Percentiles rank a stretch among this genome's conserved stretches.
Evolutionary conservation across 2,329 filamentous ascomycete species (phyloP).

Genomic region (Colletotrichum viniferum): DNA sequence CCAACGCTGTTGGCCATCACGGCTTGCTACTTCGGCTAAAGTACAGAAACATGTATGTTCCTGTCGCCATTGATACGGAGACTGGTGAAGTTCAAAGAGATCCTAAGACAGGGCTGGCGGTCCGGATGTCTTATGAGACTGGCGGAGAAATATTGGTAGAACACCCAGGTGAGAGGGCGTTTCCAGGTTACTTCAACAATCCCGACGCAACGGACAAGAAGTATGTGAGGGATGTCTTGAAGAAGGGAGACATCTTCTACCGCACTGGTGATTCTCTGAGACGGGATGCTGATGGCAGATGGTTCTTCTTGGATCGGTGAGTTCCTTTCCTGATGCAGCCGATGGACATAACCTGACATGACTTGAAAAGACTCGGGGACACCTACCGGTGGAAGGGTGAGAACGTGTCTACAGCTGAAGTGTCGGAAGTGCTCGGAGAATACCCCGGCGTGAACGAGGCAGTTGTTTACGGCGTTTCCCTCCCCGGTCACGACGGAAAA

Average conservation of each 20-base stretch:
- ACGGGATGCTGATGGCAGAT: slow-evolving; percentile 65
- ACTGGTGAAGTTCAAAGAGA: slow-evolving; percentile 71
- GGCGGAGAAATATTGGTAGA: slow-evolving; percentile 79
- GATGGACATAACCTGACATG: background rate
- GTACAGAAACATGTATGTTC: slow-evolving; percentile 61
- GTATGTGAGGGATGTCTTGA: slow-evolving; percentile 66
- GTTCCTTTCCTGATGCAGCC: background rate
- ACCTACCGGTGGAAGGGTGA: slow-evolving; percentile 79
- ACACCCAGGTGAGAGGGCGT: slow-evolving; percentile 60
- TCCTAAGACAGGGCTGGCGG: slow-evolving; percentile 70
- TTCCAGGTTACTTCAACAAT: slow-evolving; percentile 74
- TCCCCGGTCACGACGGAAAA: slow-evolving; percentile 71
- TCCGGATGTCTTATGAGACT: slow-evolving; percentile 64
- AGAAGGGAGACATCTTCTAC: slow-evolving; percentile 71
- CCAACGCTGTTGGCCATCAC: slow-evolving; percentile 73
- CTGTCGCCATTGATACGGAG: slow-evolving; percentile 71
- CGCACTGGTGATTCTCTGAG: slow-evolving; percentile 71
- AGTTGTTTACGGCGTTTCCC: slow-evolving; percentile 71
- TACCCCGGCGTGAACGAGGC: slow-evolving; percentile 66
- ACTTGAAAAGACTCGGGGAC: slow-evolving; percentile 60
- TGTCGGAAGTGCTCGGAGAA: slow-evolving; percentile 65
- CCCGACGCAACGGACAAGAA: slow-evolving; percentile 70
- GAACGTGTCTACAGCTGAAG: slow-evolving; percentile 71
- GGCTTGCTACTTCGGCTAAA: slow-evolving; percentile 62
- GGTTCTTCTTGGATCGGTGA: slow-evolving; percentile 68